Percentiles rank a stretch among this genome's conserved stretches.
Conservation (phyloP, 768 basidiomycete genomes). For the Antrodiella citrinella region DNA sequence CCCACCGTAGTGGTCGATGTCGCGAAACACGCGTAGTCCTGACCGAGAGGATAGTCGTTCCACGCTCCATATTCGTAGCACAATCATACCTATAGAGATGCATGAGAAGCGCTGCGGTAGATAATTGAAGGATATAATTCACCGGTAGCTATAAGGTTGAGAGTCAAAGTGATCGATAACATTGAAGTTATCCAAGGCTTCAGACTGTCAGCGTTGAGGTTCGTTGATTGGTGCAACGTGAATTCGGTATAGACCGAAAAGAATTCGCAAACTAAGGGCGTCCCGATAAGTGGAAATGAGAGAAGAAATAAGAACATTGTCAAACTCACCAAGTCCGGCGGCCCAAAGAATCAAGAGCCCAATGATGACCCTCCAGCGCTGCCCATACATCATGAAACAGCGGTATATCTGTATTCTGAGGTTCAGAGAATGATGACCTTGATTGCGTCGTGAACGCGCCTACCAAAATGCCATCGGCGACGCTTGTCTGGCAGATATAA, state of each 20-base stretch:
- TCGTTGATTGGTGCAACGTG: not conserved
- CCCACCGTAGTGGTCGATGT: too few species aligned
- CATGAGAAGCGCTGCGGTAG: not conserved
- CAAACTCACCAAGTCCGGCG: conserved; percentile 1
- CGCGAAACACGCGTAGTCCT: too few species aligned
- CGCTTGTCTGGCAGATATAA: conserved; percentile 34
- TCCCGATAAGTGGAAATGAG: too few species aligned
- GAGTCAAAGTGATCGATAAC: conserved; percentile 1
- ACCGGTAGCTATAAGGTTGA: conserved; percentile 10
- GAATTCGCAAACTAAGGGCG: not conserved
- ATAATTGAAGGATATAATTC: not conserved
- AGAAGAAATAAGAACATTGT: too few species aligned
- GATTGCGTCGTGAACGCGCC: not conserved
- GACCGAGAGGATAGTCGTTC: too few species aligned
- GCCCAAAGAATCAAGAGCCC: conserved; percentile 4
- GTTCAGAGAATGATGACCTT: not conserved
- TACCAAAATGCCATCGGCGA: conserved; percentile 37
- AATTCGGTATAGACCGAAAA: not conserved
- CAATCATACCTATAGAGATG: not conserved
- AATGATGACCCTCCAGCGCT: not conserved
- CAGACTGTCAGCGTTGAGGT: conserved; percentile 3
- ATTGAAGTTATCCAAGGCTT: conserved; percentile 6
- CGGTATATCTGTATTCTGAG: conserved; percentile 3
- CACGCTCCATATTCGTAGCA: conserved; percentile 1
- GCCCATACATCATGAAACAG: conserved; percentile 7